Percentiles rank a stretch among this genome's conserved stretches.
These are phyloP conservation scores for Flammula alnicola DNA, from an alignment of 1,284 basidiomycete species.

Conservation along the genomic window DNA sequence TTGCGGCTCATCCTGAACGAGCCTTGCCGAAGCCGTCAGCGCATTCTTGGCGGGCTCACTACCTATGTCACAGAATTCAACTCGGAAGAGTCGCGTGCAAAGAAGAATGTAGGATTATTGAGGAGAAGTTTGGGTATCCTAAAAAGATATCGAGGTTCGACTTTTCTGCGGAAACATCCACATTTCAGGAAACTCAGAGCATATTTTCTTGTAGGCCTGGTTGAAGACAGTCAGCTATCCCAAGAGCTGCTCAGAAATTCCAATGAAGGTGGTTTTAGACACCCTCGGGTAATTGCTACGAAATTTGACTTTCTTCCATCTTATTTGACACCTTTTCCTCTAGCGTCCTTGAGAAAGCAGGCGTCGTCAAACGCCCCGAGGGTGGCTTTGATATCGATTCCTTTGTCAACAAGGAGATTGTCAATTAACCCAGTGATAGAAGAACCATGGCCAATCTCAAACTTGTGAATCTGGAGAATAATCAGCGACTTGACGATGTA, in stretches of 20 bases:
- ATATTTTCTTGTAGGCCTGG: conserved; percentile 62
- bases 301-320: not conserved
- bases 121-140: conserved; percentile 79
- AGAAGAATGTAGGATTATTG: conserved; percentile 77
- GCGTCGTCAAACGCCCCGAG: conserved; percentile 67
- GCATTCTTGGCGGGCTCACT: conserved; percentile 71
- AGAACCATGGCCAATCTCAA: too few species aligned
- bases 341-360: conserved; percentile 76
- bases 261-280: conserved; percentile 63
- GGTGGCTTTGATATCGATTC: conserved; percentile 60
- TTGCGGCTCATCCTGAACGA: conserved; percentile 76
- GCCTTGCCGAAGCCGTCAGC: conserved; percentile 53
- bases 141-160: conserved; percentile 72
- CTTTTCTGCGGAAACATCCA: not conserved
- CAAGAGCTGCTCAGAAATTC: conserved; percentile 64
- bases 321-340: conserved; percentile 2
- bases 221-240: conserved; percentile 81
- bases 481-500: too few species aligned
- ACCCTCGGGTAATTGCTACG: conserved; percentile 62
- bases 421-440: conserved; percentile 40
- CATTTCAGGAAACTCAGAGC: not conserved
- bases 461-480: too few species aligned
- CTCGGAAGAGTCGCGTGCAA: conserved; percentile 60
- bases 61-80: conserved; percentile 73
- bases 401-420: conserved; percentile 64